phyloP scores from a whole-genome alignment of 805 yeast species.

The Grigorovia yakushimaensis region DNA sequence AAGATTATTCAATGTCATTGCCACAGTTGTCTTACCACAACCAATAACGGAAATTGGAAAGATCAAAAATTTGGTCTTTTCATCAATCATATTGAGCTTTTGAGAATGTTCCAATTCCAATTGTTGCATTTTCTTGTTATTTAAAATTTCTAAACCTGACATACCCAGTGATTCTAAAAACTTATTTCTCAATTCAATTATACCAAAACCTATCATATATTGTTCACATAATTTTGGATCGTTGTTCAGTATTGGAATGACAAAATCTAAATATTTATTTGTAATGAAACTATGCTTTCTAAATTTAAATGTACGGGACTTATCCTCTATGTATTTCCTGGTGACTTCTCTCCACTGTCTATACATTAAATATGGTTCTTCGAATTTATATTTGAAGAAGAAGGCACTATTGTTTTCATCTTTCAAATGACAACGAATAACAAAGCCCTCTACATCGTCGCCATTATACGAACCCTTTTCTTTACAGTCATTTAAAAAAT shows the following conservation, averaged over 20 bases:
- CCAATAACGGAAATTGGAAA: constrained; percentile 88
- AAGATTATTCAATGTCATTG: constrained; percentile 45
- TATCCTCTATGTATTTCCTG: constrained; percentile 37
- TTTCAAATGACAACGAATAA: constrained; percentile 50
- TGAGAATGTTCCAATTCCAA: constrained; percentile 32
- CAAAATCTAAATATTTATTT: constrained; percentile 59
- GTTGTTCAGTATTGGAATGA: constrained; percentile 41
- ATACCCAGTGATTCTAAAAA: constrained; percentile 48
- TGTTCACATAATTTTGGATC: constrained; percentile 38
- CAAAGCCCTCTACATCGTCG: constrained; percentile 87
- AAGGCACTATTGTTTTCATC: constrained; percentile 34
- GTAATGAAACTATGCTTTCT: constrained; percentile 51
- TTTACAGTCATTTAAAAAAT: constrained; percentile 46
- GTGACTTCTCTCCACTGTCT: constrained; percentile 88
- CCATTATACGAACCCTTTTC: constrained; percentile 62
- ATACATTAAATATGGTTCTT: constrained; percentile 87
- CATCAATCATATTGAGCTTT: constrained; percentile 29
- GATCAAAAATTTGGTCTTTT: constrained; percentile 45
- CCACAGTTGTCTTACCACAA: constrained; percentile 87
- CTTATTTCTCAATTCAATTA: constrained; percentile 58
- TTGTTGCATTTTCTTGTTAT: constrained; percentile 33
- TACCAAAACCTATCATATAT: constrained; percentile 53
- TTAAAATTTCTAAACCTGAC: constrained; percentile 50
- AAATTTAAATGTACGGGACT: constrained; percentile 31
- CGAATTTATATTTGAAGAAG: constrained; percentile 89